phyloP scores from a whole-genome alignment of 1,284 basidiomycete genomes.

The Mrakiaceae sp. region DNA sequence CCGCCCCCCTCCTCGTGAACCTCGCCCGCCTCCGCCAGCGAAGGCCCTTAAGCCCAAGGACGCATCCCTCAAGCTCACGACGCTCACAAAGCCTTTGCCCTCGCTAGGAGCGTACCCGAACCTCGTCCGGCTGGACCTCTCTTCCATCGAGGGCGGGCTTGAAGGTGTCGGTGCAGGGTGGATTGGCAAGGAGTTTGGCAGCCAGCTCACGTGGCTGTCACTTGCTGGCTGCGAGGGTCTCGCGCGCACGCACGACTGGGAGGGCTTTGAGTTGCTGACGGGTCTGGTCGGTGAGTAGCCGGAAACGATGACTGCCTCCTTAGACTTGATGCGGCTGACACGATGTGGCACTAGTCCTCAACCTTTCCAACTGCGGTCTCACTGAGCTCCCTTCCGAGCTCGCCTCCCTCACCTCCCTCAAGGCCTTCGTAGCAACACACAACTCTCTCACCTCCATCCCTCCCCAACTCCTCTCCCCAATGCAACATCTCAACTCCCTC shows the following conservation, averaged over 20 bases:
- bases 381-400: constrained; percentile 4
- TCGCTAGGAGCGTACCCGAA: constrained; percentile 2
- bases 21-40: not conserved
- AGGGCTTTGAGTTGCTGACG: constrained; percentile 13
- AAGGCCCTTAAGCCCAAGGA: constrained; percentile 4
- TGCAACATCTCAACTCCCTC: constrained; percentile 13
- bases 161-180: constrained; percentile 8
- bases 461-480: not conserved
- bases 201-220: constrained; percentile 13
- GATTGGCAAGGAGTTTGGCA: constrained; percentile 13
- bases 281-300: constrained; percentile 11
- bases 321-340: too few relatives aligned
- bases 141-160: not conserved
- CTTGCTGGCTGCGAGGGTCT: constrained; percentile 3
- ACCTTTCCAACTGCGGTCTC: constrained; percentile 7
- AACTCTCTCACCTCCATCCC: constrained; percentile 8
- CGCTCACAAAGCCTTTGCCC: not conserved
- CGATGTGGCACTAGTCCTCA: not conserved
- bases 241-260: not conserved
- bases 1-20: not conserved
- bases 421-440: constrained; percentile 15
- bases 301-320: too few relatives aligned
- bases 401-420: constrained; percentile 4
- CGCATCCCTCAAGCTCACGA: not conserved
- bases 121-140: constrained; percentile 11